phyloP scores from a whole-genome alignment of 202 grass and related monocot genomes.

The Tripidium arundinaceum region DNA sequence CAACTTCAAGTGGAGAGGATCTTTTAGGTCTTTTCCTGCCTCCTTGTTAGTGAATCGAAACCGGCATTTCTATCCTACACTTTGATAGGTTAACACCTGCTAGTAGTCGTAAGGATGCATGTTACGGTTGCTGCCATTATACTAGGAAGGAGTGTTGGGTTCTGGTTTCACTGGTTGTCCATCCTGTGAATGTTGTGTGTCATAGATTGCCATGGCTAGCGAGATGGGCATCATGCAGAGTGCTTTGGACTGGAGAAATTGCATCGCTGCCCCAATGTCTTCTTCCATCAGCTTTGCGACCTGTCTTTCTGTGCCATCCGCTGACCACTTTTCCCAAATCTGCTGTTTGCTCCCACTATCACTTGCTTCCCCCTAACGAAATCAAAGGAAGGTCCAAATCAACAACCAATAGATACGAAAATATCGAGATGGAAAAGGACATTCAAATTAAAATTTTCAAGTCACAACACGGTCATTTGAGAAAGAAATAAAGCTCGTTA shows the following conservation, averaged over 20 bases:
- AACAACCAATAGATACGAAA: constrained; percentile 46
- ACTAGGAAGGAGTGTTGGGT: constrained; percentile 86
- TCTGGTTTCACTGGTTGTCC: constrained; percentile 77
- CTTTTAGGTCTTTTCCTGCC: constrained; percentile 66
- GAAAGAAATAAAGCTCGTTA: constrained; percentile 11
- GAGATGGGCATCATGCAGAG: constrained; percentile 99
- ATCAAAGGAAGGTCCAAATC: constrained; percentile 53
- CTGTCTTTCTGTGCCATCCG: constrained; percentile 93
- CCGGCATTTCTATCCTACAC: constrained; percentile 45
- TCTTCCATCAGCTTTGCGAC: constrained; percentile 96
- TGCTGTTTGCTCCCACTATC: constrained; percentile 86
- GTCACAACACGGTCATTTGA: not conserved
- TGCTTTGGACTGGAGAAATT: constrained; percentile 97
- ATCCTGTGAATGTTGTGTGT: constrained; percentile 66
- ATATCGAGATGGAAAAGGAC: constrained; percentile 26
- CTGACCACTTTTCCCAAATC: constrained; percentile 98
- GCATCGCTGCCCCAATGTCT: constrained; percentile 89
- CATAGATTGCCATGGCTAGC: constrained; percentile 96
- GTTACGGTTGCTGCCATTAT: constrained; percentile 38
- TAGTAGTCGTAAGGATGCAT: constrained; percentile 32
- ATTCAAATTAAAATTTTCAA: constrained; percentile 16
- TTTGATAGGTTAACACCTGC: constrained; percentile 33
- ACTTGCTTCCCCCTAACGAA: constrained; percentile 79
- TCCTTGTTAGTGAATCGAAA: constrained; percentile 52
- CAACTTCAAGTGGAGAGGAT: constrained; percentile 59